Percentiles rank a stretch among this genome's conserved stretches.
Conservation (phyloP, 2,329 filamentous ascomycete species). For the Xylariaceae sp. region DNA sequence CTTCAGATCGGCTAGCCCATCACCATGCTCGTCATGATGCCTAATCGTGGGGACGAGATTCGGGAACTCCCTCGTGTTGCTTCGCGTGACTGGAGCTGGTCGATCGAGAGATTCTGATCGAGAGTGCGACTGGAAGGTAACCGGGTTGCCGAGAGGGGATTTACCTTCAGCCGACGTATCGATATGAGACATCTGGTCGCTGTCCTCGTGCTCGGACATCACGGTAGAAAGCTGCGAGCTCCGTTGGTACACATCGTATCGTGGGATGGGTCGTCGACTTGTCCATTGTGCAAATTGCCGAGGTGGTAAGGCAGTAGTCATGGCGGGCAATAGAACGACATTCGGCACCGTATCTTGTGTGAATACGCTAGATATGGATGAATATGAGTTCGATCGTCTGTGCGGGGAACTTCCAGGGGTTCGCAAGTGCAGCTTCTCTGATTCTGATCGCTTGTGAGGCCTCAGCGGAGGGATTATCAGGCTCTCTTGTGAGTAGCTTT, state of each 20-base stretch:
- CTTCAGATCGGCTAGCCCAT: conserved; percentile 57
- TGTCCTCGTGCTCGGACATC: conserved; percentile 56
- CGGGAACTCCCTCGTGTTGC: conserved; percentile 31
- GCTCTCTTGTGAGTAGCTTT: conserved; percentile 56
- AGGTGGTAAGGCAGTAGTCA: conserved; percentile 29
- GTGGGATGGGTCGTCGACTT: conserved; percentile 24
- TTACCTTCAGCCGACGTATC: conserved; percentile 41
- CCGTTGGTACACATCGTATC: conserved; percentile 55
- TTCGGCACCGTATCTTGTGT: conserved; percentile 43
- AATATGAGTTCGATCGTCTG: conserved; percentile 45
- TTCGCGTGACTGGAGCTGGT: conserved; percentile 42
- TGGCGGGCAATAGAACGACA: conserved; percentile 34
- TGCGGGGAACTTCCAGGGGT: conserved; percentile 50
- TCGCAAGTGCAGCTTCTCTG: conserved; percentile 46
- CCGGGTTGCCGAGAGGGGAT: conserved; percentile 46
- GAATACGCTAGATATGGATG: conserved; percentile 51
- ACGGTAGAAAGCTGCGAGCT: conserved; percentile 61
- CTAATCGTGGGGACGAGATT: conserved; percentile 43
- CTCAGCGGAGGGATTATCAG: conserved; percentile 52
- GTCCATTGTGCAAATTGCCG: conserved; percentile 30
- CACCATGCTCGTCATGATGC: conserved; percentile 59
- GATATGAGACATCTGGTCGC: conserved; percentile 45
- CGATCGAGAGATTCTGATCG: conserved; percentile 45
- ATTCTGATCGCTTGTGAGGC: conserved; percentile 42
- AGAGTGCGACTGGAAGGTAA: conserved; percentile 44